These are phyloP conservation scores for Aspergillus tanneri DNA, from an alignment of 2,329 filamentous ascomycete species.

Conservation along the genomic window DNA sequence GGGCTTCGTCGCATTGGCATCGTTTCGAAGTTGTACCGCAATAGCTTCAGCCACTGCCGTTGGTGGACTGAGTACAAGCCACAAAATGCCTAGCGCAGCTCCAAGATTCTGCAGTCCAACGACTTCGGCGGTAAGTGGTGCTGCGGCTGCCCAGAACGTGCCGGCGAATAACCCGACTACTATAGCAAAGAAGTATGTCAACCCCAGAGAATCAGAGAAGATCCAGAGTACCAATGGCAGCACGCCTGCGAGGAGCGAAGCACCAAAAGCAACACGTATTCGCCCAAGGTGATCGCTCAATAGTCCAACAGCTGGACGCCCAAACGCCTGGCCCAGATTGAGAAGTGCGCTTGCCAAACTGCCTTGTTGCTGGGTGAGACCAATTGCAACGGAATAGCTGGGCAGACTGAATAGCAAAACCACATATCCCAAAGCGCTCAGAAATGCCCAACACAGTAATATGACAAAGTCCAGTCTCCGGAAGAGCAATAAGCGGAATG, in stretches of 20 bases:
- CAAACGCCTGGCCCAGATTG: constrained; percentile 57
- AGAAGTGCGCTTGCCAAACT: constrained; percentile 58
- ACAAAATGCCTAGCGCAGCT: background rate
- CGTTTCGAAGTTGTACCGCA: background rate
- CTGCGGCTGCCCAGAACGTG: background rate
- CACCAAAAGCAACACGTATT: constrained; percentile 55
- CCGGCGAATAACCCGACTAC: background rate
- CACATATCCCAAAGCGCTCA: constrained; percentile 62
- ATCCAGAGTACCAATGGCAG: background rate
- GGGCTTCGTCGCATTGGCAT: background rate
- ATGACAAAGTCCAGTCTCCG: background rate
- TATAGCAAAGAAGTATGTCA: background rate
- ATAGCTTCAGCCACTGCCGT: background rate
- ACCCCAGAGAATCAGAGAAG: background rate
- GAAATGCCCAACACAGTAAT: constrained; percentile 1
- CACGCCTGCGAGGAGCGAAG: background rate
- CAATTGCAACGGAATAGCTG: constrained; percentile 57
- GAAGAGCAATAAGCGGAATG: background rate
- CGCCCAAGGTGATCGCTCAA: constrained; percentile 58
- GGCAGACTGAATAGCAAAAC: constrained; percentile 62
- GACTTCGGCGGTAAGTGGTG: background rate
- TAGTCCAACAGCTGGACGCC: constrained; percentile 58
- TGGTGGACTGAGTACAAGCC: background rate
- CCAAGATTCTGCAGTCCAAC: background rate
- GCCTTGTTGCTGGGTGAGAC: constrained; percentile 55